Percentiles rank a stretch among this genome's conserved stretches.
phyloP scores from a whole-genome alignment of 1,284 basidiomycete species.

The Tylopilus sp. region DNA sequence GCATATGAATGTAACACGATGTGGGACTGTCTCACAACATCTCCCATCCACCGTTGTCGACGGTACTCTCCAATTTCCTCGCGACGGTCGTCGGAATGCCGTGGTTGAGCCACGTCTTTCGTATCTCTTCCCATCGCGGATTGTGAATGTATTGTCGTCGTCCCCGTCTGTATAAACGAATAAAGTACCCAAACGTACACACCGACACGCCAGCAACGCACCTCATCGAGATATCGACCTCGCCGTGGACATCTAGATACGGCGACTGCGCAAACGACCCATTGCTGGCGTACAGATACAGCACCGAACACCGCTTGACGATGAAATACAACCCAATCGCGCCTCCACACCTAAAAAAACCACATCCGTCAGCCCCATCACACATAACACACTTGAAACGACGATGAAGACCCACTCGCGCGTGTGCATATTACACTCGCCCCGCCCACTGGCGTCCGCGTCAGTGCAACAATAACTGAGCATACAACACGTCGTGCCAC shows the following conservation, averaged over 20 bases:
- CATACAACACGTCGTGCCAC: constrained; percentile 86
- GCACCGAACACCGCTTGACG: constrained; percentile 86
- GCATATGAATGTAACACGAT: neutral
- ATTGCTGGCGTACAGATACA: constrained; percentile 89
- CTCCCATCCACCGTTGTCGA: constrained; percentile 94
- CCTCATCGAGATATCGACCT: constrained; percentile 92
- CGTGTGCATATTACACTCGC: constrained; percentile 95
- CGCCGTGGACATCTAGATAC: constrained; percentile 94
- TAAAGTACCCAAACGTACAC: neutral
- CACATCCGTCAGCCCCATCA: neutral
- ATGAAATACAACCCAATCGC: constrained; percentile 89
- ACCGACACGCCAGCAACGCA: constrained; percentile 38
- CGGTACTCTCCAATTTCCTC: constrained; percentile 81
- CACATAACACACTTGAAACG: too few relatives aligned
- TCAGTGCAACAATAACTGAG: constrained; percentile 93
- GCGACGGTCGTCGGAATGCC: constrained; percentile 90
- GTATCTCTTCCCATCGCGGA: constrained; percentile 88
- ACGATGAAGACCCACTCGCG: constrained; percentile 67
- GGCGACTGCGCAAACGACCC: constrained; percentile 89
- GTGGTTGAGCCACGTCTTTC: constrained; percentile 88
- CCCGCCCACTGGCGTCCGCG: constrained; percentile 58
- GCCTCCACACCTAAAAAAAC: constrained; percentile 76
- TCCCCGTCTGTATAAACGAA: constrained; percentile 57
- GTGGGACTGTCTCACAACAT: constrained; percentile 53
- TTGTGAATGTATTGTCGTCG: constrained; percentile 86